Evolutionary conservation across 1,284 basidiomycete genomes (phyloP), one percentile per base, ranked within the genome.

Genomic region (Anthracocystis panici-leucophaei): DNA sequence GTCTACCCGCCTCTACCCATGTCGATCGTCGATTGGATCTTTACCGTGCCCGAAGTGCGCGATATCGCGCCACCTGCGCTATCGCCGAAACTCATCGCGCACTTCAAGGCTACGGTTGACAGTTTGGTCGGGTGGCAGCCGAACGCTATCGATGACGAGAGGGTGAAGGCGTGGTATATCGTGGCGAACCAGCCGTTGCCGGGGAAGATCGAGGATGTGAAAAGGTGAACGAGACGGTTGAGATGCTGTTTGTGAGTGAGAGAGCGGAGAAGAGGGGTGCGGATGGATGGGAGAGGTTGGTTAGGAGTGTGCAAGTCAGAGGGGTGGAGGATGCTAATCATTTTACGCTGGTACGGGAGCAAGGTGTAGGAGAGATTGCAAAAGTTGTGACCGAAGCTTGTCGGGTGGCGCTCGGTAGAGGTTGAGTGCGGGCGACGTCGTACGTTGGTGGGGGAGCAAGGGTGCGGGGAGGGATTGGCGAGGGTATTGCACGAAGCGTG

Each of bases 1-100:
- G 18, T 31, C 11, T 75, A 71, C 38, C 68, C 72, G 12, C 68
- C 76, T 5, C 59, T 78, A 8, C 73, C 76, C 23, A 65, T 78
- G 62, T 44, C 35, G 5, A 68, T 78, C 14, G 62, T 72, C 23
- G 76, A 75, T 42, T 78, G 76, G 76, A 69, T 78, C 60, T 49
- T 53, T 42, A 61, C 58, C n/a, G 69, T 69, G 7, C 59, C 56
- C 8, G 75, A 75, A 21, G 49, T 76, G 21, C 44, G 46, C 18
- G 65, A 65, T 29, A 73, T 78, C 12, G 67, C 76, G 0, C 76
- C 76, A 5, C 59, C 72, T 2, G 48, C 65, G 7, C 49, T 78
- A 27, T 64, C 65, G 21, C 29, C 42, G 5, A 63, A 63, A 23
- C 65, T 78, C 10, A 18, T 75, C 2, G 59, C 52, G 9, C 76